phyloP scores from a whole-genome alignment of 306 rosid species.

The Castanea crenata region DNA sequence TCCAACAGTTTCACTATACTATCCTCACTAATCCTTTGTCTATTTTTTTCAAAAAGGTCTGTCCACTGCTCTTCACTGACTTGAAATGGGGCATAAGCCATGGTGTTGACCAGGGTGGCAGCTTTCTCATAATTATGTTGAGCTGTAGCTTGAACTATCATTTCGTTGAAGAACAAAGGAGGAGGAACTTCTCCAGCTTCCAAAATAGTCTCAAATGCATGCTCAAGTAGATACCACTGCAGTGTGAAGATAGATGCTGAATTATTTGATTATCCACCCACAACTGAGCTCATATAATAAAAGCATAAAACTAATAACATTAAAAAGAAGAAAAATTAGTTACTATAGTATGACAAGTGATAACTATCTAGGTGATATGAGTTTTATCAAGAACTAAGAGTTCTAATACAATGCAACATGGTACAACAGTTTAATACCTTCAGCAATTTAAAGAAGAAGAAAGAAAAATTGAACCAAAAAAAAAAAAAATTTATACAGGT shows the following conservation, averaged over 20 bases:
- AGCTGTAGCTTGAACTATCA: constrained; percentile 62
- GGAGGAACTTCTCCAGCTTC: constrained; percentile 82
- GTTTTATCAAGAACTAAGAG: neutral
- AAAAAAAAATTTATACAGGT: neutral
- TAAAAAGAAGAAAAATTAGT: neutral
- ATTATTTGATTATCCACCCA: constrained; percentile 11
- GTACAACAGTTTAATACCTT: neutral
- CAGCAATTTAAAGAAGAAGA: constrained; percentile 19
- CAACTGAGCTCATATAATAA: neutral
- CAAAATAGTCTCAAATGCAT: constrained; percentile 72
- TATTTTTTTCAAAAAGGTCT: constrained; percentile 47
- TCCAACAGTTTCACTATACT: constrained; percentile 46
- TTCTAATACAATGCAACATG: neutral
- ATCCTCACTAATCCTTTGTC: constrained; percentile 43
- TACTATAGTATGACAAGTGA: neutral
- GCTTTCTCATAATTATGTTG: constrained; percentile 57
- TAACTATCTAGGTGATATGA: neutral
- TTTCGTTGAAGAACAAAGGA: constrained; percentile 52
- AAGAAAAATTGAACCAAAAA: neutral
- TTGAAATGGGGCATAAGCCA: constrained; percentile 83
- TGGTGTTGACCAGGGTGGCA: constrained; percentile 51
- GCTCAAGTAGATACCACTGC: constrained; percentile 82
- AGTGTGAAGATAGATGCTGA: constrained; percentile 29
- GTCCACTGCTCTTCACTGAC: constrained; percentile 76
- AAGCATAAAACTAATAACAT: neutral